phyloP scores from a whole-genome alignment of 176 grass and related monocot genomes.

The Musa troglodytarum region DNA sequence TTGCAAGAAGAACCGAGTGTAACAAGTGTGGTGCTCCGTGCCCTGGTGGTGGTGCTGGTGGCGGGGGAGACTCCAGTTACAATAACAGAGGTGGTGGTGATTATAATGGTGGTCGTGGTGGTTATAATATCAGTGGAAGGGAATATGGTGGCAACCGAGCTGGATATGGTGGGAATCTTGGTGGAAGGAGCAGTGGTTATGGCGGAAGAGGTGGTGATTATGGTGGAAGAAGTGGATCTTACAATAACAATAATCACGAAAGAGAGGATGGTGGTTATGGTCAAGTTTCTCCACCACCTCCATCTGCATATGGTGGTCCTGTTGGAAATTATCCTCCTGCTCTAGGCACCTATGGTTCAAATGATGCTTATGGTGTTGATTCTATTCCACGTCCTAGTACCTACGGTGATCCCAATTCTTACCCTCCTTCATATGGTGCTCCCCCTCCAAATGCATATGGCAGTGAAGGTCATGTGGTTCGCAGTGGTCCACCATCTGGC shows the following conservation, averaged over 20 bases:
- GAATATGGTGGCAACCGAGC: conserved; percentile 42
- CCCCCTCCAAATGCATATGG: conserved; percentile 52
- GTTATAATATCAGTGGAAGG: conserved; percentile 42
- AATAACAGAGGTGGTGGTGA: conserved; percentile 33
- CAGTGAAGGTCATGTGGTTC: conserved; percentile 30
- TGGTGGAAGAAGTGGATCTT: conserved; percentile 22
- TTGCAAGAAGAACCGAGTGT: conserved; percentile 83
- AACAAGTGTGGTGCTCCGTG: conserved; percentile 73
- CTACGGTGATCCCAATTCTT: conserved; percentile 62
- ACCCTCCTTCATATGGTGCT: conserved; percentile 63
- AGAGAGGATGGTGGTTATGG: conserved; percentile 41
- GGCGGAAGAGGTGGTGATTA: conserved; percentile 33
- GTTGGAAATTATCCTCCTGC: conserved; percentile 19
- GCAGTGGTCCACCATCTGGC: conserved; percentile 34
- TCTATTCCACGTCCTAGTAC: conserved; percentile 62
- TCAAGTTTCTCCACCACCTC: conserved; percentile 38
- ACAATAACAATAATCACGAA: conserved; percentile 33
- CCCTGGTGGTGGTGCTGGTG: conserved; percentile 41
- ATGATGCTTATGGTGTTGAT: conserved; percentile 55
- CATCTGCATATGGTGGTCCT: conserved; percentile 51
- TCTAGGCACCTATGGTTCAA: conserved; percentile 58
- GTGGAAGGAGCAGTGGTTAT: conserved; percentile 35
- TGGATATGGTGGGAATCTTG: conserved; percentile 38
- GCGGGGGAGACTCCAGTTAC: conserved; percentile 25
- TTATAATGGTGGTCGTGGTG: conserved; percentile 28